These are phyloP conservation scores for Fomitopsis schrenkii DNA, from an alignment of 1,284 basidiomycete species.

Conservation along the genomic window DNA sequence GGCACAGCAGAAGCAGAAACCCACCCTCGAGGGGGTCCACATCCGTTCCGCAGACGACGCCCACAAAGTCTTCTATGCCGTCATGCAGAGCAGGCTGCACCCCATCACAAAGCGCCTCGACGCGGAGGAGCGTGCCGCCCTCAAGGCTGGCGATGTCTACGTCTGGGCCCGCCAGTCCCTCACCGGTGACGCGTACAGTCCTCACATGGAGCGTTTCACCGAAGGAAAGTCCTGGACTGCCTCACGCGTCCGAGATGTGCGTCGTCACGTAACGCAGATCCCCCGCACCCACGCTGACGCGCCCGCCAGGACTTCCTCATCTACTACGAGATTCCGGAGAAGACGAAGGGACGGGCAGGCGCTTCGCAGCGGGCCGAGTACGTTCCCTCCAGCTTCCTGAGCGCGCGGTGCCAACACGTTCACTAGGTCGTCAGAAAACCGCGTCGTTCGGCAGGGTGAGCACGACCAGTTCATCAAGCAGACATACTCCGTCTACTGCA, in stretches of 20 bases:
- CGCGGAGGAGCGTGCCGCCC: constrained; percentile 35
- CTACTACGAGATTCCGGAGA: constrained; percentile 36
- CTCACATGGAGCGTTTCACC: constrained; percentile 39
- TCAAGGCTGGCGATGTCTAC: constrained; percentile 38
- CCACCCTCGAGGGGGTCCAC: constrained; percentile 35
- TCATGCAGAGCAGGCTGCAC: constrained; percentile 31
- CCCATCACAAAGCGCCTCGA: constrained; percentile 39
- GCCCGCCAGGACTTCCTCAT: constrained; percentile 36
- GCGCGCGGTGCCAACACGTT: not conserved
- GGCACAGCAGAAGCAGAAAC: constrained; percentile 24
- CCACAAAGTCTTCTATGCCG: constrained; percentile 41
- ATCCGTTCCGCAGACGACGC: constrained; percentile 37
- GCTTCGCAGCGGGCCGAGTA: constrained; percentile 16
- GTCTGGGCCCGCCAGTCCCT: constrained; percentile 41
- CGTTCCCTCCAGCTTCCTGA: not conserved
- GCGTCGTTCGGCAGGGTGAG: constrained; percentile 38
- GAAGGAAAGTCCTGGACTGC: constrained; percentile 39
- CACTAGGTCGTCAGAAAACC: constrained; percentile 26
- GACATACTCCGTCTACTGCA: constrained; percentile 64
- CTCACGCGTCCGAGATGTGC: constrained; percentile 33
- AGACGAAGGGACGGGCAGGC: constrained; percentile 24
- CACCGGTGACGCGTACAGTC: constrained; percentile 33
- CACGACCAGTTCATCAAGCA: constrained; percentile 77
- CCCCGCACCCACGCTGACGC: not conserved
- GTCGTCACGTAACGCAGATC: constrained; percentile 10